Base-by-base conservation (phyloP, 371 early-diverging fungal genomes). In the Apophysomyces sp. region DNA sequence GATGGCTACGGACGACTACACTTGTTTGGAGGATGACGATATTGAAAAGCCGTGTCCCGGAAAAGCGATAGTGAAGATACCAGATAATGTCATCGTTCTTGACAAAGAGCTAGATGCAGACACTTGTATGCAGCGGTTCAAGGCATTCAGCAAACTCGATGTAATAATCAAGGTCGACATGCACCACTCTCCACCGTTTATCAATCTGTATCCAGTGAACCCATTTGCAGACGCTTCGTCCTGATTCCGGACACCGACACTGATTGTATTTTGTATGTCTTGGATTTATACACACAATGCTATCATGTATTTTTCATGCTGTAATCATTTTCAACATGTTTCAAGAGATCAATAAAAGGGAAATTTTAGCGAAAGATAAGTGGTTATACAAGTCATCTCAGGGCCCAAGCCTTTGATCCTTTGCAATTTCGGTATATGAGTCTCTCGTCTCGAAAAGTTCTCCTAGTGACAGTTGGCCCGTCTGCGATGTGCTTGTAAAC, bases 191-290 rank as follows among this genome's bases (percentile, higher is more conserved):
- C 81, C 81, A 27, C 76, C 81, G 6, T 60, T 72, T 52, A 63
- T 78, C 3, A 63, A 73, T 31, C 62, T 76, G 36, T 72, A 70
- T 54, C 72, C 74, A 8, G 63, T 78, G 41, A 77, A 77, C 40
- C 81, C 79, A 15, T 74, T 72, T 21, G 0, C 52, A 13, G 12
- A 28, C 18, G 44, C 30, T 15, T 5, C 21, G 31, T 18, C 24
- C 44, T 53, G 21, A 21, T 44, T 44, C 21, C 11, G 8, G 1
- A 34, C 13, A 34, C 34, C 34, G 34, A 34, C n/a, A n/a, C n/a
- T n/a, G n/a, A n/a, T n/a, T n/a, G n/a, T n/a, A n/a, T n/a, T n/a
- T n/a, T n/a, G n/a, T n/a, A n/a, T n/a, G n/a, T n/a, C n/a, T n/a
- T n/a, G n/a, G n/a, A n/a, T n/a, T n/a, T n/a, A n/a, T n/a, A n/a